Evolutionary conservation across 2,329 filamentous ascomycete genomes (phyloP), one percentile per base, ranked within the genome.

Genomic region (Botrytis tulipae): DNA sequence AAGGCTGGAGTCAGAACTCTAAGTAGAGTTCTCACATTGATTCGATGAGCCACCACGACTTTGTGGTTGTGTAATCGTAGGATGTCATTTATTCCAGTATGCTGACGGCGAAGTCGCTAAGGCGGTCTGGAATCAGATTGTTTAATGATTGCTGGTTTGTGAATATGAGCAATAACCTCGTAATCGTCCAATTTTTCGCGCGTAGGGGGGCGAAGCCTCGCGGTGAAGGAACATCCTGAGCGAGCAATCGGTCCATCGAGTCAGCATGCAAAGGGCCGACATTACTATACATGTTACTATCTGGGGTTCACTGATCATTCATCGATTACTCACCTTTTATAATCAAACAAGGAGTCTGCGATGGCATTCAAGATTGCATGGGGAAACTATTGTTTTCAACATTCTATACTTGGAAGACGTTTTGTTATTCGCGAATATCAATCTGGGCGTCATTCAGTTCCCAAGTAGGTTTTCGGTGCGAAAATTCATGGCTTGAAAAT

Each of bases 21-120:
- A 57, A 57, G 35, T 68, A 68, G 66, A 68, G 66, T 57, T 68
- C 46, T 68, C 54, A 68, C 48, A 29, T n/a, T 68, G 40, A 32
- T 68, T 68, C 25, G 35, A 68, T 57, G 66, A 68, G 66, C 66
- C 66, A 57, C 66, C 66, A 68, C 66, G n/a, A 68, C 35, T 68
- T 40, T n/a, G 35, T 57, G 44, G 48, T 57, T 22, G 48, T 68
- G 66, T 32, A 32, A 42, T 42, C 66, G 35, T 68, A 32, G 35
- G 35, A 10, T 57, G 35, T 22, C 48, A 57, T 6, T 16, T 29
- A 25, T 32, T 57, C 66, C 22, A 32, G 10, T 57, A 32, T 22
- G 22, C 18, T 42, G 48, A 68, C 66, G 35, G 66, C 66, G 66
- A 68, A 68, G 66, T 68, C 66, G 66, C 66, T 42, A 9, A 22